Evolutionary conservation across 495 filamentous ascomycete genomes (phyloP).

Genomic region (Aspergillus leporis): DNA sequence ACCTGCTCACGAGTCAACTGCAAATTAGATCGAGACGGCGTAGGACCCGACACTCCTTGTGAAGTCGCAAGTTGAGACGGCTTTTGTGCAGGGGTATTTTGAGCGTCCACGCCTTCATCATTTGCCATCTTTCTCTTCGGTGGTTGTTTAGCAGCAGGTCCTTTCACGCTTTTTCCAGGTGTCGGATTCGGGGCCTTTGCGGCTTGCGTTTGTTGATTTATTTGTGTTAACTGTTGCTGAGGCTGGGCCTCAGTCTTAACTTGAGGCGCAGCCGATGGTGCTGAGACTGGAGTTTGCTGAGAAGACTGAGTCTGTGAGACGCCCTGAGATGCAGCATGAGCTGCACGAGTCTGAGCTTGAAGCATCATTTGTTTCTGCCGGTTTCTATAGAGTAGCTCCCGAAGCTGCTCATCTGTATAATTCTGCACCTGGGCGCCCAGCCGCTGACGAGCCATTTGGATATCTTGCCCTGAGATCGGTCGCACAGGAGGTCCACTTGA

Average conservation of each 20-base stretch:
- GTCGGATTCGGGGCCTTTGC: slow-evolving; percentile 26
- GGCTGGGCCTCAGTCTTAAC: slow-evolving; percentile 26
- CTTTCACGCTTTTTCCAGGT: slow-evolving; percentile 30
- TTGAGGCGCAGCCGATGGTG: slow-evolving; percentile 24
- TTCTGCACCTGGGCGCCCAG: slow-evolving; percentile 41
- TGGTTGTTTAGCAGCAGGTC: slow-evolving; percentile 33
- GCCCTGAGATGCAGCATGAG: slow-evolving; percentile 33
- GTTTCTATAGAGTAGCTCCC: slow-evolving; percentile 36
- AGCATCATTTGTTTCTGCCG: slow-evolving; percentile 38
- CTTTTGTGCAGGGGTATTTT: slow-evolving; percentile 42
- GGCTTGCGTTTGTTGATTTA: slow-evolving; percentile 13
- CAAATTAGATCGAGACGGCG: slow-evolving; percentile 34
- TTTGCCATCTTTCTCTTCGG: slow-evolving; percentile 58
- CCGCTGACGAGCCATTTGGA: slow-evolving; percentile 44
- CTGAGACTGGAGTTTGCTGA: slow-evolving; percentile 35
- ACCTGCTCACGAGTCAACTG: slow-evolving; percentile 52
- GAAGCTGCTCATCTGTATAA: slow-evolving; percentile 57
- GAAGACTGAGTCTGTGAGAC: slow-evolving; percentile 36
- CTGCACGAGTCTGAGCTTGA: slow-evolving; percentile 29
- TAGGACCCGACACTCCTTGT: slow-evolving; percentile 33
- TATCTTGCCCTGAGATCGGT: slow-evolving; percentile 44
- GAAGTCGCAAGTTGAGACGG: slow-evolving; percentile 26
- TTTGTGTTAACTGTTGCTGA: slow-evolving; percentile 21
- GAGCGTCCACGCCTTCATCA: slow-evolving; percentile 63
- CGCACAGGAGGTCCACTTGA: slow-evolving; percentile 34